Conservation (phyloP, 345 rosid genomes). For the Acer yangbiense region DNA sequence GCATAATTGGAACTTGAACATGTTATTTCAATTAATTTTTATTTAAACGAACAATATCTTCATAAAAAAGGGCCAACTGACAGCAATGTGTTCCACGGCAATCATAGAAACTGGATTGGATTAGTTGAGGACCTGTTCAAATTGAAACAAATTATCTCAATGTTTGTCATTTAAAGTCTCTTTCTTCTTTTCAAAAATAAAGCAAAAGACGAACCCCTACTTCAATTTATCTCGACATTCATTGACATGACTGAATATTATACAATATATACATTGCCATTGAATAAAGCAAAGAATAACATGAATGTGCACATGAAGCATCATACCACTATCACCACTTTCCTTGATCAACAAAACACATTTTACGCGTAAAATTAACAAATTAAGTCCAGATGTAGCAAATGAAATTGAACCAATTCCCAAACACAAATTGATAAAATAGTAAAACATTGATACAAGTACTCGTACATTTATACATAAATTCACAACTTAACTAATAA, state of each 20-base stretch:
- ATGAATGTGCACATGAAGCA: constrained; percentile 3
- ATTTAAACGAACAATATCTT: constrained; percentile 13
- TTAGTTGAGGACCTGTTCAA: constrained; percentile 35
- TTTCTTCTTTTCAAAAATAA: constrained; percentile 20
- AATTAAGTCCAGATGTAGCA: not conserved
- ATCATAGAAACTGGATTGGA: constrained; percentile 22
- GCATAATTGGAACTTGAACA: not conserved
- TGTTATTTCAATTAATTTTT: constrained; percentile 7
- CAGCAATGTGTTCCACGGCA: constrained; percentile 29
- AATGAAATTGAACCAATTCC: not conserved
- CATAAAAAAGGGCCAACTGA: constrained; percentile 13
- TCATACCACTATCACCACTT: not conserved
- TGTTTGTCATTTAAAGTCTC: constrained; percentile 18
- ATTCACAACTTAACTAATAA: not conserved
- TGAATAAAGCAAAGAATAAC: constrained; percentile 26
- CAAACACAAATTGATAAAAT: not conserved
- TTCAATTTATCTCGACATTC: not conserved
- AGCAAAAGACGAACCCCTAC: not conserved
- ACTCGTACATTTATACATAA: too few species aligned
- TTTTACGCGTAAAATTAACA: not conserved
- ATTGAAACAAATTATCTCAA: constrained; percentile 36
- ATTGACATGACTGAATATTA: not conserved
- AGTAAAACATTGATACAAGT: too few species aligned
- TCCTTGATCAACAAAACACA: not conserved
- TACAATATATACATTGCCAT: constrained; percentile 4